Evolutionary conservation across 768 basidiomycete species (phyloP).

Genomic region (Porphyrellus cyaneotinctus): DNA sequence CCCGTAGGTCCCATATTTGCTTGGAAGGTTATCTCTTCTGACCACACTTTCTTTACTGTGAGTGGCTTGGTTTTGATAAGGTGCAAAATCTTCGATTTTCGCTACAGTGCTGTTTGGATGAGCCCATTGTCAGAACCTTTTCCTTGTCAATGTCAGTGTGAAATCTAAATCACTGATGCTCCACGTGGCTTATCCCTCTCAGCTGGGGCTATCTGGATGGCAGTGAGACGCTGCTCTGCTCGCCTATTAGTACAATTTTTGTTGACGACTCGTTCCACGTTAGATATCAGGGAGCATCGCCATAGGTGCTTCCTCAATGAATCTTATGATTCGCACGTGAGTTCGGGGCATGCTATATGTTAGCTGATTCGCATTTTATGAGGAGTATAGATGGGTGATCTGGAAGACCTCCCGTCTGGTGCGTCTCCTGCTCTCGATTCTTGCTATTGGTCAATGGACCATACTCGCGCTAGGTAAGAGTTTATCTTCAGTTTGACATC

Average conservation of each 20-base stretch:
- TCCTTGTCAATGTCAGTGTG: constrained; percentile 20
- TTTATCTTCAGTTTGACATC: neutral
- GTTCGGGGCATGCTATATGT: neutral
- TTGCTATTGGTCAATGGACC: constrained; percentile 23
- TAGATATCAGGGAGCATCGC: no score
- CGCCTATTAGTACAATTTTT: no score
- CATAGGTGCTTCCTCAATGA: constrained; percentile 20
- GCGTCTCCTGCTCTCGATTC: constrained; percentile 6
- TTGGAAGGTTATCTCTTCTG: constrained; percentile 18
- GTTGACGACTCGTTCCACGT: no score
- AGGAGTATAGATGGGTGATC: constrained; percentile 20
- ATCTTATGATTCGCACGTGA: constrained; percentile 28
- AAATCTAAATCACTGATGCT: neutral
- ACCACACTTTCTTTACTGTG: constrained; percentile 16
- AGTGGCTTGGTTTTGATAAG: neutral
- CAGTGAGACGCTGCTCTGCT: no score
- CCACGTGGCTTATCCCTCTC: neutral
- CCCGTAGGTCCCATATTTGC: constrained; percentile 22
- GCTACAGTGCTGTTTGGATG: constrained; percentile 3
- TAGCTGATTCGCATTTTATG: neutral
- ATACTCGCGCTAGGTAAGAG: constrained; percentile 12
- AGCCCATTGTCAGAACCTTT: neutral
- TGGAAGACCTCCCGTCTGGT: constrained; percentile 20
- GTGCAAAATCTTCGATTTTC: neutral
- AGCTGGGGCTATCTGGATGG: no score